Conservation (phyloP, 768 basidiomycete species). For the Hemileccinum rubropunctum region DNA sequence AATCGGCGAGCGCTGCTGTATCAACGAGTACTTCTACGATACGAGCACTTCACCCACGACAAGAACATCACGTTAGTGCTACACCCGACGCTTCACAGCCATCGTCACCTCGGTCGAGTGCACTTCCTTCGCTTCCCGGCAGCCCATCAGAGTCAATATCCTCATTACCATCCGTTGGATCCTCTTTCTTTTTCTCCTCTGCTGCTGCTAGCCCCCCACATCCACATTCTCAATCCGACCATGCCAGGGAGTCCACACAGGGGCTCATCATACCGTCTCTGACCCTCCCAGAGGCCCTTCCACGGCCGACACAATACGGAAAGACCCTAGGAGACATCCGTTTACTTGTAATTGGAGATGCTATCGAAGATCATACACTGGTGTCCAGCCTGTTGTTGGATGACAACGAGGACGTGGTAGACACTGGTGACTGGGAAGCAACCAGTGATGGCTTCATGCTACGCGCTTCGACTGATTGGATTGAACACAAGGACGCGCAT, state of each 20-base stretch:
- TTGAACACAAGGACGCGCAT: constrained; percentile 61
- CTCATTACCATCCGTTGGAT: constrained; percentile 69
- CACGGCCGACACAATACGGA: constrained; percentile 63
- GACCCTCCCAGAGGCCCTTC: constrained; percentile 58
- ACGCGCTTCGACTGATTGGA: constrained; percentile 69
- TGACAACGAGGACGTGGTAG: constrained; percentile 68
- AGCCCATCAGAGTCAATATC: constrained; percentile 66
- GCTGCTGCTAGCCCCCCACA: constrained; percentile 65
- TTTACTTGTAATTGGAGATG: constrained; percentile 53
- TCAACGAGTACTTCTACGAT: constrained; percentile 41
- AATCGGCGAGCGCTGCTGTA: constrained; percentile 13
- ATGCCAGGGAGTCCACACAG: constrained; percentile 39
- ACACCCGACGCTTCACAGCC: constrained; percentile 35
- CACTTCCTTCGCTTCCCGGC: constrained; percentile 55
- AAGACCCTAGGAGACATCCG: constrained; percentile 63
- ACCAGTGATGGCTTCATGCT: constrained; percentile 42
- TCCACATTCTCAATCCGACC: constrained; percentile 42
- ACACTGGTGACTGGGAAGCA: constrained; percentile 58
- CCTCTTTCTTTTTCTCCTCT: constrained; percentile 78
- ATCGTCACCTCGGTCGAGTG: constrained; percentile 48
- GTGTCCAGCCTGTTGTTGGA: constrained; percentile 51
- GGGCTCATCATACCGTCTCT: constrained; percentile 72
- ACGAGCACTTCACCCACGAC: constrained; percentile 32
- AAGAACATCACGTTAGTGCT: constrained; percentile 13
- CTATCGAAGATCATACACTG: constrained; percentile 30